Conservation (phyloP, 768 basidiomycete genomes). For the Suillus bovinus region DNA sequence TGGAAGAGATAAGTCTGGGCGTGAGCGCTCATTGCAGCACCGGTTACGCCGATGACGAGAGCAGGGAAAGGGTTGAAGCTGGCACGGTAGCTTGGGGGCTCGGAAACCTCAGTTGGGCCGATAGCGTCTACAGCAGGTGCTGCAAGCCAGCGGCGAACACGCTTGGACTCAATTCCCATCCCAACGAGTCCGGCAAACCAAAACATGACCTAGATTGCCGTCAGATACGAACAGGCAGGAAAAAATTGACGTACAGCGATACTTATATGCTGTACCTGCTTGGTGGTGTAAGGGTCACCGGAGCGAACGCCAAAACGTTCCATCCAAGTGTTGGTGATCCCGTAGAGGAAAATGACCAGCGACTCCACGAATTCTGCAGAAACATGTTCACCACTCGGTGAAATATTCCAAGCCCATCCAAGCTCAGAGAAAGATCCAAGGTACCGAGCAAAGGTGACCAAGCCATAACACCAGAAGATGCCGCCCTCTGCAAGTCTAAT, state of each 20-base stretch:
- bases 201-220: conserved; percentile 69
- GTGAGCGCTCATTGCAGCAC: conserved; percentile 92
- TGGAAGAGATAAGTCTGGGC: conserved; percentile 90
- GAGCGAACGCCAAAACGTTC: conserved; percentile 85
- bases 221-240: background rate
- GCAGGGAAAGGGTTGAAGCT: conserved; percentile 95
- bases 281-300: conserved; percentile 85
- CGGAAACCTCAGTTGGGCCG: conserved; percentile 31
- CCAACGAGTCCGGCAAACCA: conserved; percentile 91
- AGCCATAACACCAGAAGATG: conserved; percentile 92
- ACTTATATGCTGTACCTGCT: conserved; percentile 90
- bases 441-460: conserved; percentile 91
- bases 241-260: conserved; percentile 71
- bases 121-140: conserved; percentile 48
- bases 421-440: conserved; percentile 82
- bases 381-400: conserved; percentile 48
- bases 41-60: conserved; percentile 90
- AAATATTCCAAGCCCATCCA: conserved; percentile 96
- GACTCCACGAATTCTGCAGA: conserved; percentile 82
- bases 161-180: conserved; percentile 84
- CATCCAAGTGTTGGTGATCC: conserved; percentile 94
- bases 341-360: conserved; percentile 82
- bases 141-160: conserved; percentile 72
- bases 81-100: conserved; percentile 71
- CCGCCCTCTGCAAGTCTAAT: conserved; percentile 61